phyloP scores from a whole-genome alignment of 768 basidiomycete species.

The Boletellus emodensis region DNA sequence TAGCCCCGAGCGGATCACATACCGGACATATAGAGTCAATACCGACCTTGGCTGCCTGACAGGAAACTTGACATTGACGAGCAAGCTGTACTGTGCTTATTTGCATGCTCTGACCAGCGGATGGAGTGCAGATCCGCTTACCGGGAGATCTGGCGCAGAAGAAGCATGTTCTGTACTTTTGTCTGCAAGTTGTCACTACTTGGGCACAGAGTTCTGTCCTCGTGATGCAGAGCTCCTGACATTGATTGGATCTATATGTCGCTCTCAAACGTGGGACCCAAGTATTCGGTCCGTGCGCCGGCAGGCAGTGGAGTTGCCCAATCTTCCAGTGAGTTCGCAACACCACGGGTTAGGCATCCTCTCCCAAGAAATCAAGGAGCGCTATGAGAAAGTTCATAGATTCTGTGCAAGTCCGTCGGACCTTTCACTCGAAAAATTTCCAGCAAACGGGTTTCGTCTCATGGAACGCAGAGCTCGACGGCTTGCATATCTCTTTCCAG shows the following conservation, averaged over 20 bases:
- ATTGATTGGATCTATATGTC: constrained; percentile 32
- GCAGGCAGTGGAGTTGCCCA: no score
- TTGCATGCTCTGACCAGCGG: constrained; percentile 41
- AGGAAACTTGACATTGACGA: constrained; percentile 17
- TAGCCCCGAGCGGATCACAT: neutral
- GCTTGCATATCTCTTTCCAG: neutral
- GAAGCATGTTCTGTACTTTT: constrained; percentile 37
- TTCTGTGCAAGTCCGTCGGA: constrained; percentile 2
- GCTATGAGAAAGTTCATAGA: constrained; percentile 14
- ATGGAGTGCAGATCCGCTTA: constrained; percentile 40
- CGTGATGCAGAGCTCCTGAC: constrained; percentile 29
- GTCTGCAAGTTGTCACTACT: constrained; percentile 36
- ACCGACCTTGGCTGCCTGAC: constrained; percentile 23
- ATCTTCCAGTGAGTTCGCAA: constrained; percentile 20
- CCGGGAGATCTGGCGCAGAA: constrained; percentile 38
- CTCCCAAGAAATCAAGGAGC: constrained; percentile 28
- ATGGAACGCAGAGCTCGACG: constrained; percentile 11
- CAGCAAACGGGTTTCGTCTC: neutral
- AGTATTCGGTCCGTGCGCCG: no score
- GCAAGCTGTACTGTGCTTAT: constrained; percentile 34
- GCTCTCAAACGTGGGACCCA: constrained; percentile 38
- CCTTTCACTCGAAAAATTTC: constrained; percentile 3
- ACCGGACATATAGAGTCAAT: constrained; percentile 7
- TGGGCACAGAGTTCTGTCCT: constrained; percentile 32
- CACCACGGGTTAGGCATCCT: constrained; percentile 26